A percentile compares a stretch with the other conserved stretches of the same genome.
phyloP scores from a whole-genome alignment of 1,284 basidiomycete genomes.

The Tetrapyrgos nigripes region DNA sequence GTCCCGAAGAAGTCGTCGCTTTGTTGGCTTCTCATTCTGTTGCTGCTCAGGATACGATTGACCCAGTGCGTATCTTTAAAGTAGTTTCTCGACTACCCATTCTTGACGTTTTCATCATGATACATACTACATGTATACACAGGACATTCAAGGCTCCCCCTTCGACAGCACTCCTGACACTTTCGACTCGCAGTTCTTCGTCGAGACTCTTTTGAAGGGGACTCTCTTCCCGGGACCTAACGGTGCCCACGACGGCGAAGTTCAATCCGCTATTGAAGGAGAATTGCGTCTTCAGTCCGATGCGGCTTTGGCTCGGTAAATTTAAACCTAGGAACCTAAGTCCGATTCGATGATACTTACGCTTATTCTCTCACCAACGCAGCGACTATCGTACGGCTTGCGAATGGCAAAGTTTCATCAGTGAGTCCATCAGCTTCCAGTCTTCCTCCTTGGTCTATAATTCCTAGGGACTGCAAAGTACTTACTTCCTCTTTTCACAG shows the following conservation, averaged over 20 bases:
- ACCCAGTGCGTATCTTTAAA: not conserved
- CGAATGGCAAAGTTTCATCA: conserved; percentile 1
- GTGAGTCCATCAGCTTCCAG: not conserved
- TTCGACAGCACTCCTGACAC: conserved; percentile 38
- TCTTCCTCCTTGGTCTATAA: not conserved
- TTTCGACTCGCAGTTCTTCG: conserved; percentile 49
- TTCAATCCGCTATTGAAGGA: conserved; percentile 33
- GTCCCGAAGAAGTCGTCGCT: conserved; percentile 41
- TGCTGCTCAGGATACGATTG: conserved; percentile 35
- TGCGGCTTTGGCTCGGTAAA: conserved; percentile 28
- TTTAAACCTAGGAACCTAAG: not conserved
- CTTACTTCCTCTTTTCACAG: not conserved
- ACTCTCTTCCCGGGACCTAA: conserved; percentile 35
- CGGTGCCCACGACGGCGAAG: conserved; percentile 28
- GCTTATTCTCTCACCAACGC: not conserved
- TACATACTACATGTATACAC: no score
- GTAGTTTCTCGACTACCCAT: not conserved
- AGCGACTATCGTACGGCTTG: conserved; percentile 1
- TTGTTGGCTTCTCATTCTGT: conserved; percentile 45
- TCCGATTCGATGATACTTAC: no score
- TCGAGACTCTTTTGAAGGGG: conserved; percentile 39
- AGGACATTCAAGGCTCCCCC: conserved; percentile 30
- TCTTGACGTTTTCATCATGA: not conserved
- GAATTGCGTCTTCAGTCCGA: conserved; percentile 45
- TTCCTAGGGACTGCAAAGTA: no score